These are phyloP conservation scores for Dioszegia crocea DNA, from an alignment of 768 basidiomycete species.

Conservation along the genomic window DNA sequence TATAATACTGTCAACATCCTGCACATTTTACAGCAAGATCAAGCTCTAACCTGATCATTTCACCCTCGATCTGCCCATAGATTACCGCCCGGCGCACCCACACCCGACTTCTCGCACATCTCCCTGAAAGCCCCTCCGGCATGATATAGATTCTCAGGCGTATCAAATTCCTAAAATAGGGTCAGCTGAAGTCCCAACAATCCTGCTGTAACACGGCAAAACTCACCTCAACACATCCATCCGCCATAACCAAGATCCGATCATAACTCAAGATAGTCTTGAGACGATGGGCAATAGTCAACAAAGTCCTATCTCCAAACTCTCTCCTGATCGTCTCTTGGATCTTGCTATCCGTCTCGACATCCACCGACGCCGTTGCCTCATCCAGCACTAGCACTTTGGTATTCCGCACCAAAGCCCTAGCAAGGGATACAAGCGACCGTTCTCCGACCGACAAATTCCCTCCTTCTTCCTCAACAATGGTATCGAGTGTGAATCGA, in stretches of 20 bases:
- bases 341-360: slow-evolving; percentile 84
- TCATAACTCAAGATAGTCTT: slow-evolving; percentile 85
- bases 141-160: slow-evolving; percentile 64
- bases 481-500: slow-evolving; percentile 75
- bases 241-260: slow-evolving; percentile 79
- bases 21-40: too few species aligned
- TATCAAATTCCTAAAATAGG: slow-evolving; percentile 68
- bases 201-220: not conserved
- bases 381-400: slow-evolving; percentile 68
- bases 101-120: slow-evolving; percentile 77
- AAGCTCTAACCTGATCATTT: not conserved
- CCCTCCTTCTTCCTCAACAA: slow-evolving; percentile 78
- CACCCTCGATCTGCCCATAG: slow-evolving; percentile 1
- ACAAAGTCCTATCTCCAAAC: slow-evolving; percentile 76
- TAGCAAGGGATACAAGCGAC: slow-evolving; percentile 77
- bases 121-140: slow-evolving; percentile 69
- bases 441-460: slow-evolving; percentile 75
- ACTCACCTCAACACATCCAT: slow-evolving; percentile 68
- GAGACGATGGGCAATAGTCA: slow-evolving; percentile 84
- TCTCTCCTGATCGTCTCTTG: slow-evolving; percentile 83
- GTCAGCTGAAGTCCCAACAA: slow-evolving; percentile 19
- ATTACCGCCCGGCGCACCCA: not conserved
- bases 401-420: slow-evolving; percentile 80
- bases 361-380: slow-evolving; percentile 85
- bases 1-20: too few species aligned